Evolutionary conservation across 177 flowering plant genomes (phyloP).

Genomic region (Telopea speciosissima): DNA sequence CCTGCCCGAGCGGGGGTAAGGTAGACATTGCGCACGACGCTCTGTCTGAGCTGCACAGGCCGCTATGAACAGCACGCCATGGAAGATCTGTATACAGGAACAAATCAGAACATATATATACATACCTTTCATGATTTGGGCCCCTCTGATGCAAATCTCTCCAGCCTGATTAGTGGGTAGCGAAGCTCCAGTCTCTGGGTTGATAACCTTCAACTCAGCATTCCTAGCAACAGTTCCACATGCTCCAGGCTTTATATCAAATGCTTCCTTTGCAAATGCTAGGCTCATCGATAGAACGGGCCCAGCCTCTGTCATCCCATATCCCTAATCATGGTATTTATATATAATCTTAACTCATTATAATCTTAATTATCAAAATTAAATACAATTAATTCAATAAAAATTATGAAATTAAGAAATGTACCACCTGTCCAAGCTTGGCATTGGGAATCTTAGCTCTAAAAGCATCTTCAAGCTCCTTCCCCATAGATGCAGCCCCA

Average conservation of each 20-base stretch:
- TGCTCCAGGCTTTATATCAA: constrained; percentile 66
- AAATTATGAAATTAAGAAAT: too few species aligned
- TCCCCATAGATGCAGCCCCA: constrained; percentile 90
- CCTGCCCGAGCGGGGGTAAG: too few species aligned
- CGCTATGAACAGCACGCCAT: too few species aligned
- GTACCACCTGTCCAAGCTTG: constrained; percentile 92
- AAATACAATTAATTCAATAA: too few species aligned
- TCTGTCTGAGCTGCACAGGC: too few species aligned
- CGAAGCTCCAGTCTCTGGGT: constrained; percentile 60
- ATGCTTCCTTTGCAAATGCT: constrained; percentile 82
- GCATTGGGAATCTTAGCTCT: constrained; percentile 69
- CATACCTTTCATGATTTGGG: constrained; percentile 89
- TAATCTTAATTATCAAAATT: too few species aligned
- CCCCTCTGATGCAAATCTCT: constrained; percentile 84
- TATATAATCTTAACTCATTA: too few species aligned
- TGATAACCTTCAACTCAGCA: constrained; percentile 74
- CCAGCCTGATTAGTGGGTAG: constrained; percentile 70
- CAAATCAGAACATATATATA: background rate
- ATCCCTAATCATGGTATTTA: too few species aligned
- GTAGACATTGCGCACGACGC: too few species aligned
- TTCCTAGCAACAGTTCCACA: constrained; percentile 87
- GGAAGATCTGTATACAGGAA: too few species aligned
- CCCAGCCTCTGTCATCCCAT: constrained; percentile 97
- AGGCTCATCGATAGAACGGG: constrained; percentile 75
- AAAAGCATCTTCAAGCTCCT: constrained; percentile 77